These are phyloP conservation scores for Thelonectria olida DNA, from an alignment of 2,329 filamentous ascomycete genomes.

Conservation along the genomic window DNA sequence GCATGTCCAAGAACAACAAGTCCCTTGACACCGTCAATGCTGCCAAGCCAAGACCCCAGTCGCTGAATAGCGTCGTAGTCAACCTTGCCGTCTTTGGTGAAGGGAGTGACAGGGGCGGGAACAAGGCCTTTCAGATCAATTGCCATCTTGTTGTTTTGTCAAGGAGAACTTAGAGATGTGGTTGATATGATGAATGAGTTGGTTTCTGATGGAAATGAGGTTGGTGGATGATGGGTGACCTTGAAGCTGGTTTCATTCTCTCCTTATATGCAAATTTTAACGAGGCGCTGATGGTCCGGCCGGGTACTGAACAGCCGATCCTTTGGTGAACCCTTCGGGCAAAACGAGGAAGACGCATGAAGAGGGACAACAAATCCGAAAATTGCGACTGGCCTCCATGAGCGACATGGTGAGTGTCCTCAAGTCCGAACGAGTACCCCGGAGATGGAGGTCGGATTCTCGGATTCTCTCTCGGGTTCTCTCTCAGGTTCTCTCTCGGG, in stretches of 20 bases:
- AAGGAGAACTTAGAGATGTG: background rate
- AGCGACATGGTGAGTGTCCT: too few species aligned
- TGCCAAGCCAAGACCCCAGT: constrained; percentile 62
- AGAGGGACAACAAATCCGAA: background rate
- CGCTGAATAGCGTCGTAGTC: constrained; percentile 63
- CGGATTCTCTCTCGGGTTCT: constrained; percentile 5
- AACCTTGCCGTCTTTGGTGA: constrained; percentile 56
- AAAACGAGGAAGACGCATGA: too few species aligned
- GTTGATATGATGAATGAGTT: constrained; percentile 2
- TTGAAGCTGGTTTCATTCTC: background rate
- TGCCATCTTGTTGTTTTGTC: constrained; percentile 34
- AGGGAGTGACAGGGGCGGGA: constrained; percentile 61
- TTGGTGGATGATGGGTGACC: background rate
- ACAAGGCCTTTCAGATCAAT: constrained; percentile 59
- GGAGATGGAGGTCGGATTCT: constrained; percentile 15
- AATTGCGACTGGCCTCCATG: too few species aligned
- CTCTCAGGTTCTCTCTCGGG: constrained; percentile 8
- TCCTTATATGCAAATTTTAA: constrained; percentile 1
- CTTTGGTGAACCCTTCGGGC: too few species aligned
- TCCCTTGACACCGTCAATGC: constrained; percentile 60
- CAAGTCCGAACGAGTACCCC: background rate
- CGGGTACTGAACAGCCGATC: too few species aligned
- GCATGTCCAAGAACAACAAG: constrained; percentile 64
- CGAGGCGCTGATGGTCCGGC: background rate
- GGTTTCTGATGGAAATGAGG: background rate